Evolutionary conservation across 805 yeast genomes (phyloP).

Genomic region (Hanseniaspora pseudoguilliermondii): DNA sequence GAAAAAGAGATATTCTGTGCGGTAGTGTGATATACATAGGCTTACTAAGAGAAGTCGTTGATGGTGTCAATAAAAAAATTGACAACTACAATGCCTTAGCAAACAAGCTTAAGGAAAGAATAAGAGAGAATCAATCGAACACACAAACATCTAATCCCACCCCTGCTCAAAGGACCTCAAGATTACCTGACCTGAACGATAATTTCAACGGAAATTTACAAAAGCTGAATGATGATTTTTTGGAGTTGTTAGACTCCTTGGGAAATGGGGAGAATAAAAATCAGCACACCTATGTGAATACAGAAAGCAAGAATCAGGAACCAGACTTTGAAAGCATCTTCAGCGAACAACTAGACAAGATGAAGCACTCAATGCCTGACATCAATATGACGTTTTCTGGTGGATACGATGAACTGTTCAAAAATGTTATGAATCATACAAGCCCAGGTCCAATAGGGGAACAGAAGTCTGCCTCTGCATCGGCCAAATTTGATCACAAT

Average conservation of each 20-base stretch:
- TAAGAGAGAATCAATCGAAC: background rate
- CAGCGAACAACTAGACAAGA: background rate
- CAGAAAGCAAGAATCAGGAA: background rate
- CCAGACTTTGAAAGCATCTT: background rate
- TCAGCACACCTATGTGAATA: background rate
- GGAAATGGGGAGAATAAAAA: background rate
- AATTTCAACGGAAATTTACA: background rate
- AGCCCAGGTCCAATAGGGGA: background rate
- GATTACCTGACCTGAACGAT: background rate
- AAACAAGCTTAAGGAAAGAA: background rate
- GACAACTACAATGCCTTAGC: background rate
- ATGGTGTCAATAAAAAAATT: background rate
- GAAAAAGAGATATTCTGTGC: conserved; percentile 10
- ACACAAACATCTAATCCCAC: background rate
- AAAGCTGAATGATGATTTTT: background rate
- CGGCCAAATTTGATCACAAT: background rate
- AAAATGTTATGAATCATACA: background rate
- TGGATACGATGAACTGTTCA: background rate
- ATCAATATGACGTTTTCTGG: background rate
- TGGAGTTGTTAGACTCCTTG: background rate
- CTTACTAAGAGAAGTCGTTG: background rate
- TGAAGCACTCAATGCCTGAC: background rate
- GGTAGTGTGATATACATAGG: conserved; percentile 7
- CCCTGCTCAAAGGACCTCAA: background rate
- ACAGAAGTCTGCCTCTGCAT: background rate